Evolutionary conservation across 176 grass and related monocot genomes (phyloP).

Genomic region (Raddia distichophylla): DNA sequence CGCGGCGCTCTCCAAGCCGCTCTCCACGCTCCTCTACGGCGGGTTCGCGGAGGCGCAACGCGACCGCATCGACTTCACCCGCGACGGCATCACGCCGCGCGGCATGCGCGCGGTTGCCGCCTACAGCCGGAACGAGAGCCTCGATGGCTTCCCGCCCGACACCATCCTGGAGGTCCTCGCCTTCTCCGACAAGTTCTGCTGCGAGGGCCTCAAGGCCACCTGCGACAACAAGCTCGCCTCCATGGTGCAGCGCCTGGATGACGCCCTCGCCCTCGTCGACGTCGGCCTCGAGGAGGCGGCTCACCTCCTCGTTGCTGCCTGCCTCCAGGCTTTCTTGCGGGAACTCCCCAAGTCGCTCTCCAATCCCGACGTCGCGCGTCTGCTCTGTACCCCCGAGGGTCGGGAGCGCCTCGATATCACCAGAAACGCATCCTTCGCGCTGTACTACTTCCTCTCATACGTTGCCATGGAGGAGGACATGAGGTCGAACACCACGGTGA

Average conservation of each 20-base stretch:
- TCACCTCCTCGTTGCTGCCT: slow-evolving; percentile 72
- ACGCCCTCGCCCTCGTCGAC: slow-evolving; percentile 75
- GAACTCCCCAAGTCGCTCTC: slow-evolving; percentile 79
- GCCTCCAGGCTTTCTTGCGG: slow-evolving; percentile 94
- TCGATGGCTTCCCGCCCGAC: slow-evolving; percentile 63
- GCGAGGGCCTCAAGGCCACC: slow-evolving; percentile 70
- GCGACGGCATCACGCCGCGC: slow-evolving; percentile 65
- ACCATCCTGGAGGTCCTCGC: slow-evolving; percentile 71
- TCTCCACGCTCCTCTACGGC: slow-evolving; percentile 89
- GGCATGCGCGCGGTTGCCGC: slow-evolving; percentile 75
- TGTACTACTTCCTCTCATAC: slow-evolving; percentile 85
- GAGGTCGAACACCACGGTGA: slow-evolving; percentile 80
- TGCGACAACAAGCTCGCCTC: slow-evolving; percentile 77
- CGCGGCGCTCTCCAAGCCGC: slow-evolving; percentile 71
- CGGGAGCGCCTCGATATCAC: slow-evolving; percentile 60
- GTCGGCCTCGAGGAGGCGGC: slow-evolving; percentile 80
- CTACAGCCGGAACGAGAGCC: slow-evolving; percentile 60
- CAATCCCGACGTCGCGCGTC: slow-evolving; percentile 59
- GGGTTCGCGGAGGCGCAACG: slow-evolving; percentile 83
- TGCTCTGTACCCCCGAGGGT: slow-evolving; percentile 84
- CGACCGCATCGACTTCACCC: slow-evolving; percentile 80
- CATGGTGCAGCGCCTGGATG: slow-evolving; percentile 61
- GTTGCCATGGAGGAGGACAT: slow-evolving; percentile 92
- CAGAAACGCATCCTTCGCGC: slow-evolving; percentile 75
- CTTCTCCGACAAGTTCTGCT: slow-evolving; percentile 95